Evolutionary conservation across 2,329 filamentous ascomycete genomes (phyloP), one percentile per base, ranked within the genome.

Genomic region (Phyllosticta citriasiana): DNA sequence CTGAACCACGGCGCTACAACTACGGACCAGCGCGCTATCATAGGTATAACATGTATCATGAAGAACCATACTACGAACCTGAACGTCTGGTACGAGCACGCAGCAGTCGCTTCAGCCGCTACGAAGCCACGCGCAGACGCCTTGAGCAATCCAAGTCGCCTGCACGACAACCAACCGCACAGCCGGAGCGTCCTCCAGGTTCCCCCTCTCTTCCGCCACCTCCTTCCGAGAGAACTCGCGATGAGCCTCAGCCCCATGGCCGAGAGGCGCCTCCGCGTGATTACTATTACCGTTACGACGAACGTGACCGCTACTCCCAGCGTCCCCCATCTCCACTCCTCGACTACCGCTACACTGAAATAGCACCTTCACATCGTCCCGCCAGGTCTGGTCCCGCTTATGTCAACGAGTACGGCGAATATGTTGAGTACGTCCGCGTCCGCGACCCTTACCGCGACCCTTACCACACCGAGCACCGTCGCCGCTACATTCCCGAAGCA

Each of bases 371-470:
- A 54, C 40, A 22, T 50, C n/a, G 16, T 53, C 14, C 53, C 40
- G n/a, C 59, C 53, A 27, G 24, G 2, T 51, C 60, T 35, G 30
- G 50, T 10, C 50, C 53, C 10, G 40, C 56, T 6, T 62, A 59
- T n/a, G 35, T 62, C 51, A 59, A 62, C 16, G 62, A 61, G n/a
- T 61, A 60, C 27, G 62, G 55, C 30, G 58, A 63, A 26, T 50
- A 57, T 24, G 55, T 63, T 24, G 57, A 61, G 26, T 63, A 63
- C 24, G 58, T 63, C 8, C 59, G 57, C 12, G 54, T 63, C 12
- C 53, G 47, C 7, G 60, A 62, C 16, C 55, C 60, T 14, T 61
- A 61, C 14, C 55, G 51, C 27, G 55, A 53, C 40, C 40, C 40
- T 47, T 47, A 47, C 40, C n/a, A 47, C n/a, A 6, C 40, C 2